Base-by-base conservation (phyloP, 1,284 basidiomycete genomes). In the Kwoniella shivajii region DNA sequence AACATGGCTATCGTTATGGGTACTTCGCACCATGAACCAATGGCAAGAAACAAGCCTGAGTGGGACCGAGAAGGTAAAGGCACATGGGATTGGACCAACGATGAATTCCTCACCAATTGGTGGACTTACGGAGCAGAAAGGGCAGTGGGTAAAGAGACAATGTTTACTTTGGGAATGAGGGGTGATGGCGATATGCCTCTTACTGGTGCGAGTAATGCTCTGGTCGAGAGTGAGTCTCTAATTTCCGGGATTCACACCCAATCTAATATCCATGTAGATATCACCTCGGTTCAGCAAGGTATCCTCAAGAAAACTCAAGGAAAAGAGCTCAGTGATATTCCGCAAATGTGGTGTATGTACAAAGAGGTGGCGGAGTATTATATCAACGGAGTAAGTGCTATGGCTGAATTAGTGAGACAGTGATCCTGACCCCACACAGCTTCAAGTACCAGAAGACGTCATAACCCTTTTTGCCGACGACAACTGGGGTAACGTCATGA, bases 1-100 rank as follows among this genome's bases (percentile, higher is more conserved):
- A 80, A 79, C 56, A 87, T 84, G 73, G 87, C 87, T 22, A 81
- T 88, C 47, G 86, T 85, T 26, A 88, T 88, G 84, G 71, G 86
- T 82, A 66, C 65, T 18, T 75, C 69, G 4, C 75, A 77, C 38
- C 75, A 79, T 53, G 76, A 79, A 56, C 76, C 77, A 16, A 77
- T 78, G 74, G 67, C 65, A 0, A 63, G 75, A 11, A 76, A 76
- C 59, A 66, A 70, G 51, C 61, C 61, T 24, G 68, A 70, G 50
- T 70, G 57, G 56, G 64, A 59, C 29, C 27, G 44, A n/a, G 56
- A 46, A 4, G 56, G 61, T 13, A n/a, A 57, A 26, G 68, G 68
- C 9, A 22, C 43, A 16, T 69, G 68, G 68, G 59, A 65, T 45
- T 69, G 58, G 57, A 53, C 51, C n/a, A 67, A 69, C 52, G 58